Evolutionary conservation across 345 rosid species (phyloP).

Genomic region (Rhizophora mangle): DNA sequence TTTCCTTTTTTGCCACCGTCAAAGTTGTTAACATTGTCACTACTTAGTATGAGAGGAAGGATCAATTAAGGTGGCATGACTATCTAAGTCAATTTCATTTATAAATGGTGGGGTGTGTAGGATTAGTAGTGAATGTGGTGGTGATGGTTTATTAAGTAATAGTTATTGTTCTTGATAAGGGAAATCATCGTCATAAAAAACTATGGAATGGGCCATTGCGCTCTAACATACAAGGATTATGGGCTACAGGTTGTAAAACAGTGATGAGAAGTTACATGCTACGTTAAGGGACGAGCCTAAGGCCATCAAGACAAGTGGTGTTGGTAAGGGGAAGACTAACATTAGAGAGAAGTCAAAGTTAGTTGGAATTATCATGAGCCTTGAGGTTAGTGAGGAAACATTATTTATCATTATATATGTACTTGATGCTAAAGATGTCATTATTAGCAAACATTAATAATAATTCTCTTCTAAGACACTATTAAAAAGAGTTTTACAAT

Average conservation of each 20-base stretch:
- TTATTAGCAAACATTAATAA: too few relatives aligned
- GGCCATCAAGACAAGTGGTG: too few relatives aligned
- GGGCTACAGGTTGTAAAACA: slow-evolving; percentile 27
- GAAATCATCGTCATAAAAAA: slow-evolving; percentile 88
- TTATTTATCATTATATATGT: too few relatives aligned
- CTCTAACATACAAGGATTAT: slow-evolving; percentile 25
- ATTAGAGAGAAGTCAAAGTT: too few relatives aligned
- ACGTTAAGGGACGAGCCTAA: slow-evolving; percentile 12
- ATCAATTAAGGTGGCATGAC: slow-evolving; percentile 41
- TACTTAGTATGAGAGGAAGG: slow-evolving; percentile 20
- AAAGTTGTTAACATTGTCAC: slow-evolving; percentile 14
- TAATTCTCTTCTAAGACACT: too few relatives aligned
- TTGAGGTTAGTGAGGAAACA: too few relatives aligned
- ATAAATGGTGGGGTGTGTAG: slow-evolving; percentile 29
- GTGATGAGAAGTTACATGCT: slow-evolving; percentile 41
- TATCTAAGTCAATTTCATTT: slow-evolving; percentile 5
- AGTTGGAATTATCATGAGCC: too few relatives aligned
- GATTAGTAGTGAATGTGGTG: slow-evolving; percentile 31
- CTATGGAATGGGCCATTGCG: slow-evolving; percentile 61
- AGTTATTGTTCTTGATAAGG: slow-evolving; percentile 59
- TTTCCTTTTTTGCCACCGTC: slow-evolving; percentile 17
- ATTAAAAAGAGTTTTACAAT: too few relatives aligned
- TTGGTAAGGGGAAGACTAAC: too few relatives aligned
- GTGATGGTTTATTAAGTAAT: slow-evolving; percentile 42
- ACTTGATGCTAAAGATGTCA: too few relatives aligned